A percentile compares a stretch with the other conserved stretches of the same genome.
Evolutionary conservation across 169 alveolate genomes (phyloP).

Genomic region (Plasmodium billcollinsi): DNA sequence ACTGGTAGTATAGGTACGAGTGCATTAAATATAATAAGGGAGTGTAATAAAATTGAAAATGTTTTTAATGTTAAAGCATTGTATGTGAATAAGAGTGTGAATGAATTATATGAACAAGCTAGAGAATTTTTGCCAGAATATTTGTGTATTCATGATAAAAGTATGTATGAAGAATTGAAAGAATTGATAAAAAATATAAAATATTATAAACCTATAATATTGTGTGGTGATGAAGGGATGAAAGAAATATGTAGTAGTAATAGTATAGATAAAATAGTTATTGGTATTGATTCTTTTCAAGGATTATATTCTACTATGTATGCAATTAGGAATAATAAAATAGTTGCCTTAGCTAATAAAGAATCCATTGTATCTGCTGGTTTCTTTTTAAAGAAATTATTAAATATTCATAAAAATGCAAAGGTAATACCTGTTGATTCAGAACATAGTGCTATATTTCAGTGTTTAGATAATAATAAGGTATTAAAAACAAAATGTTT

Average conservation of each 20-base stretch:
- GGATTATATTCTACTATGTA: constrained; percentile 90
- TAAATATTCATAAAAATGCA: constrained; percentile 56
- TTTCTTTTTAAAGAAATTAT: constrained; percentile 32
- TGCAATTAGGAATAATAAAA: constrained; percentile 87
- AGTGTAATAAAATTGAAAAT: constrained; percentile 74
- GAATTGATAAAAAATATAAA: constrained; percentile 19
- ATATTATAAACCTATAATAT: constrained; percentile 57
- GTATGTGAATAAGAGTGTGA: constrained; percentile 83
- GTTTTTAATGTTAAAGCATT: constrained; percentile 85
- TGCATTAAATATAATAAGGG: constrained; percentile 83
- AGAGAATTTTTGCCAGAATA: constrained; percentile 78
- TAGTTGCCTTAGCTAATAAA: constrained; percentile 89
- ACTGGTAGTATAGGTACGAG: constrained; percentile 90
- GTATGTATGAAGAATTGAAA: constrained; percentile 63
- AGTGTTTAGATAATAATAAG: constrained; percentile 82
- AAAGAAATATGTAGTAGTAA: constrained; percentile 77
- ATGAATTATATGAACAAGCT: constrained; percentile 83
- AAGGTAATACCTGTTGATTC: constrained; percentile 88
- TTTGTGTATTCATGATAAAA: constrained; percentile 77
- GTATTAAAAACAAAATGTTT: constrained; percentile 48
- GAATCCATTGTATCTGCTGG: constrained; percentile 92
- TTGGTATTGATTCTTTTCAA: constrained; percentile 90
- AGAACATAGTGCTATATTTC: constrained; percentile 91
- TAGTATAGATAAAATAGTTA: constrained; percentile 82
- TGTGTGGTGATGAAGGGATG: constrained; percentile 81